Conservation (phyloP, 2,329 filamentous ascomycete genomes). For the Hypocreales sp. region DNA sequence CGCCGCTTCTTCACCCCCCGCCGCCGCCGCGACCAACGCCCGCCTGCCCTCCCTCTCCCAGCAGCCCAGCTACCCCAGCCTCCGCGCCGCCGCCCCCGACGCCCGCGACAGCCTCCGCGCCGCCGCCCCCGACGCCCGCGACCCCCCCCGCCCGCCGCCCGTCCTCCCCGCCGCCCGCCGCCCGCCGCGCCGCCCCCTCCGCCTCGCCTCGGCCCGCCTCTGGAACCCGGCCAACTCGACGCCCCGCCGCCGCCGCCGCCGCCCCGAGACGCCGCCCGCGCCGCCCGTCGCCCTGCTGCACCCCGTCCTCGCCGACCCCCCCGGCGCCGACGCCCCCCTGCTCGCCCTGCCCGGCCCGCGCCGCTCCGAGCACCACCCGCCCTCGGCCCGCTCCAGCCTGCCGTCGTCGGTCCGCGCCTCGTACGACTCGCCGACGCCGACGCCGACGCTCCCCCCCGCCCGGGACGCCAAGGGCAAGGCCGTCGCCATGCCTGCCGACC, state of each 20-base stretch:
- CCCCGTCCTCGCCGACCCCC: conserved; percentile 25
- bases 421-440: too few species aligned
- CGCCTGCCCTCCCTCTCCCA: conserved; percentile 14
- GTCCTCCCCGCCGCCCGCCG: conserved; percentile 22
- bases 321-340: too few species aligned
- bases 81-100: not conserved
- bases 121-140: not conserved
- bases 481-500: conserved; percentile 19
- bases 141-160: conserved; percentile 2
- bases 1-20: conserved; percentile 11
- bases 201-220: conserved; percentile 32
- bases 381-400: too few species aligned
- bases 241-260: conserved; percentile 28
- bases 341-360: too few species aligned
- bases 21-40: conserved; percentile 13
- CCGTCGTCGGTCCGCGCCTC: too few species aligned
- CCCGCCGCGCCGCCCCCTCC: conserved; percentile 20
- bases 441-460: too few species aligned
- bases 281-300: conserved; percentile 34
- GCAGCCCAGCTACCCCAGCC: conserved; percentile 14
- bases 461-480: too few species aligned
- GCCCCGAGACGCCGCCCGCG: conserved; percentile 36
- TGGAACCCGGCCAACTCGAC: conserved; percentile 49
- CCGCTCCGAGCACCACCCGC: too few species aligned
- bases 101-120: not conserved